A percentile compares a stretch with the other conserved stretches of the same genome.
Conservation (phyloP, 176 grass and related monocot genomes). For the Melocanna baccifera region DNA sequence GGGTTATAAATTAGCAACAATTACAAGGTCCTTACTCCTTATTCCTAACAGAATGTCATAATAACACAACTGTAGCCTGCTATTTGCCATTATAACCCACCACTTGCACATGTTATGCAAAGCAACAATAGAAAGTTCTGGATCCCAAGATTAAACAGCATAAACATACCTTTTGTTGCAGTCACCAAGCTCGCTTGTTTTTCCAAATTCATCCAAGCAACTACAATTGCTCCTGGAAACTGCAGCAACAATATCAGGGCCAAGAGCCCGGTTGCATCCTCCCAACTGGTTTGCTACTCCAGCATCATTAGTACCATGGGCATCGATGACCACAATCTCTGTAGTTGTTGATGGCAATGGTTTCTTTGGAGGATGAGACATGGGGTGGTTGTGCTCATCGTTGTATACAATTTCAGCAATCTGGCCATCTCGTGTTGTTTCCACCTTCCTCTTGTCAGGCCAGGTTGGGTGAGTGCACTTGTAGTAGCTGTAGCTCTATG, state of each 20-base stretch:
- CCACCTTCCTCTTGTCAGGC: constrained; percentile 58
- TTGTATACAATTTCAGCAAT: constrained; percentile 58
- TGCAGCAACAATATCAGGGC: neutral
- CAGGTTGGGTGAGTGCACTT: constrained; percentile 65
- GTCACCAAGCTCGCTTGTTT: neutral
- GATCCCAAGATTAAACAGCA: neutral
- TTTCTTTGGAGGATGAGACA: constrained; percentile 22
- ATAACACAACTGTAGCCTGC: neutral
- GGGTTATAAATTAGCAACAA: neutral
- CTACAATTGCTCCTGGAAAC: neutral
- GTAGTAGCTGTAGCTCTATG: constrained; percentile 74
- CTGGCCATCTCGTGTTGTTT: constrained; percentile 42
- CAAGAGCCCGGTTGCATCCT: neutral
- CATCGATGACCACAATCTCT: neutral
- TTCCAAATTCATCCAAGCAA: constrained; percentile 17
- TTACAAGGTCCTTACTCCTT: neutral
- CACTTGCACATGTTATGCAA: neutral
- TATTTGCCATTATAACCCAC: constrained; percentile 6
- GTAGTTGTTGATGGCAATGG: neutral
- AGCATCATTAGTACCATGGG: neutral
- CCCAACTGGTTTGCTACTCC: constrained; percentile 5
- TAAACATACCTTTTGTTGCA: constrained; percentile 30
- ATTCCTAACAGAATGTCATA: neutral
- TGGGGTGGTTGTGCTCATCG: constrained; percentile 56
- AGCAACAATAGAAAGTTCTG: neutral